A percentile compares a stretch with the other conserved stretches of the same genome.
phyloP scores from a whole-genome alignment of 208 protist genomes.

The Wallacemonas rigidus region DNA sequence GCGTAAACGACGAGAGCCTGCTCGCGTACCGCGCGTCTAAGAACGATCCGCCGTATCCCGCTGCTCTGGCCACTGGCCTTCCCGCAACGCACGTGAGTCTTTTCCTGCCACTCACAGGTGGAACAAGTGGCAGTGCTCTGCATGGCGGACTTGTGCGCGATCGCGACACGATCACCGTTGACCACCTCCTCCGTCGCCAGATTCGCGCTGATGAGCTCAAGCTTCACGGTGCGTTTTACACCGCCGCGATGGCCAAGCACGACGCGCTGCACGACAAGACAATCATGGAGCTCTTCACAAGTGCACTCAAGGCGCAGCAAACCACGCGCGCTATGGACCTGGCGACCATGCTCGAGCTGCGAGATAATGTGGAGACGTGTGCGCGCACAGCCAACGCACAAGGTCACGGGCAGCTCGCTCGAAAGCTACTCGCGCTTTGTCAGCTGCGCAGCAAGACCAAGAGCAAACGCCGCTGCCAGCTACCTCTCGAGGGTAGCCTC shows the following conservation, averaged over 20 bases:
- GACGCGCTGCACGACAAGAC: constrained; percentile 80
- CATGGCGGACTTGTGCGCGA: not conserved
- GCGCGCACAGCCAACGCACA: constrained; percentile 61
- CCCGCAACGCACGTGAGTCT: constrained; percentile 67
- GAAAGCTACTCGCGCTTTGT: constrained; percentile 68
- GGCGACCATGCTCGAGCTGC: constrained; percentile 77
- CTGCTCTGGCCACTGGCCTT: constrained; percentile 63
- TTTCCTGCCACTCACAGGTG: constrained; percentile 63
- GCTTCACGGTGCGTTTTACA: constrained; percentile 71
- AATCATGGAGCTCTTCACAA: constrained; percentile 75
- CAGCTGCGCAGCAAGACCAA: constrained; percentile 69
- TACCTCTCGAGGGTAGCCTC: constrained; percentile 66
- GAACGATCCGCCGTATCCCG: constrained; percentile 68
- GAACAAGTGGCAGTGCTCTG: constrained; percentile 18
- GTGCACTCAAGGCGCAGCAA: constrained; percentile 64
- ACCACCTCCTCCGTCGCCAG: constrained; percentile 69
- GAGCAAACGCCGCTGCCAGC: constrained; percentile 55
- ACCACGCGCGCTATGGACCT: constrained; percentile 79
- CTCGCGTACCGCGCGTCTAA: constrained; percentile 69
- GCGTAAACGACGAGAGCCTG: constrained; percentile 62
- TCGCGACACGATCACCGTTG: constrained; percentile 50
- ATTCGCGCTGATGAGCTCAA: constrained; percentile 83
- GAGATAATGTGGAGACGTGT: constrained; percentile 76
- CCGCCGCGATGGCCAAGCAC: constrained; percentile 57
- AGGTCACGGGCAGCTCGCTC: constrained; percentile 66